phyloP scores from a whole-genome alignment of 2,329 filamentous ascomycete genomes.

The Fusarium abutilonis region DNA sequence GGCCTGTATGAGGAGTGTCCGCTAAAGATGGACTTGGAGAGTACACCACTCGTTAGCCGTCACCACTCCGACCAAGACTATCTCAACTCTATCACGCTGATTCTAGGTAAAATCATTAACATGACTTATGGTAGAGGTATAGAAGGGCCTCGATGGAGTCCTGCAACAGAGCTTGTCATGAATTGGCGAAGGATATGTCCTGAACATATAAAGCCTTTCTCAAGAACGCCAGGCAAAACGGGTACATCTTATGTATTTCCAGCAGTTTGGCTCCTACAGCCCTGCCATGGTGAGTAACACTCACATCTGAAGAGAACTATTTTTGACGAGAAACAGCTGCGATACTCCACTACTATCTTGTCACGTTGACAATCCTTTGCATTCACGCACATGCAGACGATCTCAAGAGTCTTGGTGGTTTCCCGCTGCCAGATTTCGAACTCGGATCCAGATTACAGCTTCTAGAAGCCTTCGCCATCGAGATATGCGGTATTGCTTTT shows the following conservation, averaged over 20 bases:
- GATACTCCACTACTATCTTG: conserved; percentile 56
- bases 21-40: conserved; percentile 53
- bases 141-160: conserved; percentile 31
- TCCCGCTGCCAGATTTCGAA: conserved; percentile 2
- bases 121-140: conserved; percentile 43
- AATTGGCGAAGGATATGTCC: conserved; percentile 50
- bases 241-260: conserved; percentile 45
- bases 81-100: conserved; percentile 55
- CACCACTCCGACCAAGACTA: conserved; percentile 35
- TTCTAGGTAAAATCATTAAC: conserved; percentile 58
- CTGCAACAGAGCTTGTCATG: conserved; percentile 36
- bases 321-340: conserved; percentile 48
- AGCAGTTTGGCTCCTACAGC: conserved; percentile 52
- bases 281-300: conserved; percentile 54
- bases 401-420: conserved; percentile 3
- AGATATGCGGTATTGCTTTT: conserved; percentile 58
- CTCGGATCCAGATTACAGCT: conserved; percentile 33
- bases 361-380: conserved; percentile 49
- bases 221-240: conserved; percentile 1
- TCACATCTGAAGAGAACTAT: rapidly evolving
- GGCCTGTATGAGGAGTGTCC: conserved; percentile 56
- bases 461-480: conserved; percentile 49
- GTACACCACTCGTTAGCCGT: conserved; percentile 30
- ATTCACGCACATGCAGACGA: conserved; percentile 18
- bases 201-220: conserved; percentile 48